These are phyloP conservation scores for Salix caprea DNA, from an alignment of 345 rosid species.

Conservation along the genomic window DNA sequence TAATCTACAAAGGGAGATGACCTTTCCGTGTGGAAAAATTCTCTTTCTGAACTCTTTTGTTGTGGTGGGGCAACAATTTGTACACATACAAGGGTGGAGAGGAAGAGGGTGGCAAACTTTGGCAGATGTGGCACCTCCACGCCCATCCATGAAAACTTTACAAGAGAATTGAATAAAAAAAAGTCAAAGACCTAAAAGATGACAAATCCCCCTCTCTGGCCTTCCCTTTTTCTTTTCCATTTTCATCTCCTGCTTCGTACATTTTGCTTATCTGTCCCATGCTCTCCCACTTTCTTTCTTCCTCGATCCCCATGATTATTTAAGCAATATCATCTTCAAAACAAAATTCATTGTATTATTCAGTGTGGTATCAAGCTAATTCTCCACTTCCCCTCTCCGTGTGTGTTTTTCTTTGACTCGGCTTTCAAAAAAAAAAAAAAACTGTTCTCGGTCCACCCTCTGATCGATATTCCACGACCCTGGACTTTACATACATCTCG, in stretches of 20 bases:
- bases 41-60: neutral
- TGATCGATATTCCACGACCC: neutral
- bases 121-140: slow-evolving; percentile 12
- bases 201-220: neutral
- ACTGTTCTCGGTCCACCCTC: neutral
- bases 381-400: neutral
- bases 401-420: neutral
- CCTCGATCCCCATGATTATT: neutral
- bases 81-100: slow-evolving; percentile 4
- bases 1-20: neutral
- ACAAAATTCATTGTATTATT: neutral
- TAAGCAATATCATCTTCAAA: neutral
- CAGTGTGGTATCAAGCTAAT: neutral
- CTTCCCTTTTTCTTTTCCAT: neutral
- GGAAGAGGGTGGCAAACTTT: neutral
- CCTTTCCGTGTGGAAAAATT: neutral
- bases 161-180: slow-evolving; percentile 6
- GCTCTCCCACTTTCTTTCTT: slow-evolving; percentile 10
- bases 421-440: neutral
- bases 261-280: slow-evolving; percentile 4
- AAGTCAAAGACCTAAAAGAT: slow-evolving; percentile 9
- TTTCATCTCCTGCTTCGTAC: neutral
- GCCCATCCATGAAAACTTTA: slow-evolving; percentile 8
- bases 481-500: neutral
- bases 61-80: neutral